phyloP scores from a whole-genome alignment of 495 filamentous ascomycete species.

The Lepidopterella palustris region DNA sequence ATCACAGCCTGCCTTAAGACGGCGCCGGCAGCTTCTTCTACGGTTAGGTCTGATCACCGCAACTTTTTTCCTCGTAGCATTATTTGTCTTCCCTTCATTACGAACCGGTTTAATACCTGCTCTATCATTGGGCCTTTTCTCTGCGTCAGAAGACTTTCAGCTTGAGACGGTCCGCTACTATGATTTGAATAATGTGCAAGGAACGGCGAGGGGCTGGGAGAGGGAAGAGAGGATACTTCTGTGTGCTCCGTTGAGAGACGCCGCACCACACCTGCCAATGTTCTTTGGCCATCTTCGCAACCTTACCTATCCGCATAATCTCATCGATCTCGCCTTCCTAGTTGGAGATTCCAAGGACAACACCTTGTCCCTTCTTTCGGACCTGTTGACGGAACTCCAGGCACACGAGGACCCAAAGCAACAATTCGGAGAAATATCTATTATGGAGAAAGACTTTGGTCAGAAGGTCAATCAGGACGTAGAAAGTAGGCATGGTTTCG shows the following conservation, averaged over 20 bases:
- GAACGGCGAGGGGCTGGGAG: conserved; percentile 87
- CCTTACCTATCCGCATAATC: conserved; percentile 93
- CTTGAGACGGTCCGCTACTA: conserved; percentile 95
- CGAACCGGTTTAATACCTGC: conserved; percentile 57
- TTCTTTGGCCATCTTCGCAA: conserved; percentile 96
- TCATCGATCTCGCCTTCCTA: conserved; percentile 93
- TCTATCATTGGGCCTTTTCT: conserved; percentile 65
- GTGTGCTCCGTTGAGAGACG: conserved; percentile 91
- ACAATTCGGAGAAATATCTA: conserved; percentile 92
- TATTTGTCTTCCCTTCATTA: conserved; percentile 65
- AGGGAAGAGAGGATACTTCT: conserved; percentile 90
- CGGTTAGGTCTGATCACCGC: conserved; percentile 50
- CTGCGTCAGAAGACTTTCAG: conserved; percentile 61
- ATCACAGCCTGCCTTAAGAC: conserved; percentile 64
- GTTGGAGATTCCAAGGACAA: conserved; percentile 96
- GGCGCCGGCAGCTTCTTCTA: conserved; percentile 62
- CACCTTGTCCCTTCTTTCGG: conserved; percentile 68
- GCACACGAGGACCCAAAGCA: conserved; percentile 65
- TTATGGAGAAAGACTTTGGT: conserved; percentile 98
- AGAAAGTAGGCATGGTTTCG: conserved; percentile 95
- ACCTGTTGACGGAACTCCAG: conserved; percentile 74
- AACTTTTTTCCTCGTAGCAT: conserved; percentile 53
- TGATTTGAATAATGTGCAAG: conserved; percentile 84
- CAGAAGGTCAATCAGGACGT: conserved; percentile 98
- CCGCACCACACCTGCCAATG: conserved; percentile 89